phyloP scores from a whole-genome alignment of 2,329 filamentous ascomycete genomes.

The Cytospora leucostoma region DNA sequence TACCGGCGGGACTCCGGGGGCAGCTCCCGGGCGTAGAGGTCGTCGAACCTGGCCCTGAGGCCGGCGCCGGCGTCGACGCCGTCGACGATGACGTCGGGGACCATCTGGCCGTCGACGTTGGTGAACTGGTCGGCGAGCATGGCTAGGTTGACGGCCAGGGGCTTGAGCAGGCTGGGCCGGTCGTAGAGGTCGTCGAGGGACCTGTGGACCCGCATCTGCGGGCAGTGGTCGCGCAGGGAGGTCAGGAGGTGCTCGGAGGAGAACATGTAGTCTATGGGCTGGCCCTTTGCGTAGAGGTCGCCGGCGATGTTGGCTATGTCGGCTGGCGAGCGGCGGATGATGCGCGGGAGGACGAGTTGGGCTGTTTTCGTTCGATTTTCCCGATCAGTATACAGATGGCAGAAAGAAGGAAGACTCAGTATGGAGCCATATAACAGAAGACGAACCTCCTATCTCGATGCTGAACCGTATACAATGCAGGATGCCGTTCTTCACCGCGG shows the following conservation, averaged over 20 bases:
- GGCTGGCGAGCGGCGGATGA: slow-evolving; percentile 37
- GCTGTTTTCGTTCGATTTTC: slow-evolving; percentile 31
- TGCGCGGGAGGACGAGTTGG: slow-evolving; percentile 42
- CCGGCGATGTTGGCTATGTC: slow-evolving; percentile 34
- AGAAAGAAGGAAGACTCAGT: slow-evolving; percentile 26
- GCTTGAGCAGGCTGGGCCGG: slow-evolving; percentile 34
- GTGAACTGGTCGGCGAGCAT: slow-evolving; percentile 29
- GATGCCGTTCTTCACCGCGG: slow-evolving; percentile 46
- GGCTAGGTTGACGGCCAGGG: slow-evolving; percentile 32
- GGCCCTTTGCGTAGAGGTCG: slow-evolving; percentile 34
- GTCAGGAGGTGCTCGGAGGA: slow-evolving; percentile 37
- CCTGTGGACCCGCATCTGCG: slow-evolving; percentile 40
- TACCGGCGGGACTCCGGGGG: slow-evolving; percentile 35
- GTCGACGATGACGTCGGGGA: slow-evolving; percentile 37
- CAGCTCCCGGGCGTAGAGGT: slow-evolving; percentile 33
- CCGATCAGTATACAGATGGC: background rate
- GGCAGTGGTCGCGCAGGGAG: slow-evolving; percentile 37
- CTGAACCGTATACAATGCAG: slow-evolving; percentile 49
- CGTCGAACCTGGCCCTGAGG: slow-evolving; percentile 32
- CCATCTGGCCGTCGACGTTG: slow-evolving; percentile 25
- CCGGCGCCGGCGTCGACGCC: slow-evolving; percentile 27
- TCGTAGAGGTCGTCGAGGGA: slow-evolving; percentile 41
- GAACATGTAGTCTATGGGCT: slow-evolving; percentile 40
- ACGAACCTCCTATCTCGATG: slow-evolving; percentile 48
- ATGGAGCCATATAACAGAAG: slow-evolving; percentile 21